Evolutionary conservation across 2,329 filamentous ascomycete genomes (phyloP).

Genomic region (Cercospora sesami): DNA sequence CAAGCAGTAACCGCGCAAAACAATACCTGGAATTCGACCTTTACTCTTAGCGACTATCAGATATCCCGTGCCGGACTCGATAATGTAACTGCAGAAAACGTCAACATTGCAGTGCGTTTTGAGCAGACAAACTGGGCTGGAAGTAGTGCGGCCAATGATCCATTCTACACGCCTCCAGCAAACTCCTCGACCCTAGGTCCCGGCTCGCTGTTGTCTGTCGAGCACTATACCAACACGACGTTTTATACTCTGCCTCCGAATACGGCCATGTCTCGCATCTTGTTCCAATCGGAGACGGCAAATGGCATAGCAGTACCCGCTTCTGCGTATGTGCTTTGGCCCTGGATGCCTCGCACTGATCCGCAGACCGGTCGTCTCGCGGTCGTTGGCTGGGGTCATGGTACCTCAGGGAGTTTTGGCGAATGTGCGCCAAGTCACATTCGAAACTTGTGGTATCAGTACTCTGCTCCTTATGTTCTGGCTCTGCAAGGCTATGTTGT

Average conservation of each 20-base stretch:
- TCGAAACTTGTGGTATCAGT: slow-evolving; percentile 34
- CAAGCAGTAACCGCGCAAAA: slow-evolving; percentile 17
- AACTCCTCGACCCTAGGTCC: slow-evolving; percentile 22
- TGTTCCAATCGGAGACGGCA: neutral
- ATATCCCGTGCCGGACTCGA: slow-evolving; percentile 28
- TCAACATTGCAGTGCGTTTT: slow-evolving; percentile 33
- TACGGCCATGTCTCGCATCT: neutral
- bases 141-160: neutral
- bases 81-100: slow-evolving; percentile 21
- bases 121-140: slow-evolving; percentile 36
- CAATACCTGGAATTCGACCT: slow-evolving; percentile 32
- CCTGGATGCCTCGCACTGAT: slow-evolving; percentile 40
- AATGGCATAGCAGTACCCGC: neutral
- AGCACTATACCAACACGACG: slow-evolving; percentile 43
- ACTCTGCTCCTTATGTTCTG: slow-evolving; percentile 34
- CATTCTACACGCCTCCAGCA: slow-evolving; percentile 27
- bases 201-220: slow-evolving; percentile 46
- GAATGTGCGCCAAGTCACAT: slow-evolving; percentile 35
- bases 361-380: slow-evolving; percentile 19
- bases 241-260: slow-evolving; percentile 45
- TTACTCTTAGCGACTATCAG: slow-evolving; percentile 24
- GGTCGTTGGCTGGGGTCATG: slow-evolving; percentile 29
- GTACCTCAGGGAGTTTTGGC: slow-evolving; percentile 23
- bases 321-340: slow-evolving; percentile 44
- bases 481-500: slow-evolving; percentile 38